Evolutionary conservation across 306 rosid species (phyloP), one percentile per base, ranked within the genome.

Genomic region (Malus asiatica): DNA sequence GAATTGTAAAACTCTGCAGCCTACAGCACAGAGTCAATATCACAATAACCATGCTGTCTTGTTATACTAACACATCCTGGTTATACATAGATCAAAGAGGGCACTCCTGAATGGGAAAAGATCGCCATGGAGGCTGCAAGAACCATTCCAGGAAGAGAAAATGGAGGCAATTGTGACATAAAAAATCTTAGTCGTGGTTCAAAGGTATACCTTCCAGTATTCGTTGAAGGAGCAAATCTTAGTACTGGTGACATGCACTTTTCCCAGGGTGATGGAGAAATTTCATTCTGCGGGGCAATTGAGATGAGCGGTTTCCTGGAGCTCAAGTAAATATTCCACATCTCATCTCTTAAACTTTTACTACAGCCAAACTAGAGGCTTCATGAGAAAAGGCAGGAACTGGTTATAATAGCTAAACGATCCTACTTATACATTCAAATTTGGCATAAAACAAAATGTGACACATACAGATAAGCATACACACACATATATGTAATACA

Each of bases 301-400:
- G 97, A 94, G 84, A 94, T 94, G 98, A 94, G 98, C 51, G 97
- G 98, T 78, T 94, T 94, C 81, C 89, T 94, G 23, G 96, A 94
- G 76, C 96, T 95, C 66, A 92, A 94, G 97, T 87, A 86, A 45
- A 86, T 45, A 79, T 51, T 73, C 61, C 45, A 19, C 40, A 44
- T 30, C 71, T 61, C 16, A 27, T 19, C 59, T 48, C 25, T 27
- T 25, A 25, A 23, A 11, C 42, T 38, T 27, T 59, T 59, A 35
- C 44, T 14, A 11, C 12, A 13, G 8, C 53, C 61, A 72, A 19
- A 35, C 48, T 16, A 45, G 72, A 42, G 72, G 12, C 13, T 40
- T 40, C 25, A 32, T 23, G 4, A 68, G n/a, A 5, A 68, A 42
- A 22, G n/a, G 15, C 32, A 12, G 55, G n/a, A 68, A 10, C 38